Base-by-base conservation (phyloP, 495 filamentous ascomycete genomes). In the Aspergillus wentii region DNA sequence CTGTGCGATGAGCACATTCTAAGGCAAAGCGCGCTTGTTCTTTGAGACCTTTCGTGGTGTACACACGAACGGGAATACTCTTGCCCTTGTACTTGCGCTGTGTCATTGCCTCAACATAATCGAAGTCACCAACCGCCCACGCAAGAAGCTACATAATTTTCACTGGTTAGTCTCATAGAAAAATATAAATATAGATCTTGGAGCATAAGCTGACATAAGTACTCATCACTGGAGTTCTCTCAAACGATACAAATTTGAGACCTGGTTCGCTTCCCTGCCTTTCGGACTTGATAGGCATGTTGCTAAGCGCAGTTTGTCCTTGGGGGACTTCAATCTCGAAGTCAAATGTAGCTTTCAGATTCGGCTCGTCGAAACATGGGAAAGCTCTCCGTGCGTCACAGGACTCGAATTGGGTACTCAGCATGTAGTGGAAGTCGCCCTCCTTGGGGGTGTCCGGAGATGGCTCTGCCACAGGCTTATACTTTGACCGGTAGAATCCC, bases 321-420 rank as follows among this genome's bases (percentile, higher is more conserved):
- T 85, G 82, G 17, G 94, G 92, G 8, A 95, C 75, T 66, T 95
- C 89, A 33, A 98, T 85, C 49, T 83, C 72, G 40, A 98, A 85
- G 59, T 95, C 91, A 53, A 94, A 97, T 6, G 88, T 86, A 17
- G 92, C 88, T 64, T 98, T 98, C 34, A 96, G 72, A 52, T 94
- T 96, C 14, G 92, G 92, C 68, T 98, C 92, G 56, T 98, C 92
- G 51, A 97, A 97, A 69, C 92, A 97, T 30, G 92, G 92, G 61
- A 98, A 94, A 15, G 90, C 90, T 48, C 89, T 72, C 35, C 92
- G 80, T 28, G 92, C 92, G 71, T 96, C 92, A 55, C 88, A 95
- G 28, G 88, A 82, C 66, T 98, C 92, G 51, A 98, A 97, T 63
- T 98, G 92, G 27, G 92, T 98, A 64, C 82, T 88, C 57, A 94